These are phyloP conservation scores for Barnettozyma sucrosica DNA, from an alignment of 805 yeast species.

Conservation along the genomic window DNA sequence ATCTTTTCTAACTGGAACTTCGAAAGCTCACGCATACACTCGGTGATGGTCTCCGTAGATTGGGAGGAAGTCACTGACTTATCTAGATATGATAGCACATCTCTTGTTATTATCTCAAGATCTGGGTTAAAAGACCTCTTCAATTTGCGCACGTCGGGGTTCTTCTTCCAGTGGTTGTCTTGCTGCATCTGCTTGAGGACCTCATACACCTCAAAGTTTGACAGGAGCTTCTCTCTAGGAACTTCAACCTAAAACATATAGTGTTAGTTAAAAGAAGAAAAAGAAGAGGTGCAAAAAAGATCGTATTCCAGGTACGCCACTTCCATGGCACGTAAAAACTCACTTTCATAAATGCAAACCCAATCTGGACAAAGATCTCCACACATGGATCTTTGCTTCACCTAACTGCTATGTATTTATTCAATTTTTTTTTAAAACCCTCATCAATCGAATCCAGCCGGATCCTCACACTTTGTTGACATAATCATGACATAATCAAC, in stretches of 20 bases:
- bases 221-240: slow-evolving; percentile 47
- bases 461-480: not conserved
- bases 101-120: slow-evolving; percentile 31
- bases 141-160: slow-evolving; percentile 11
- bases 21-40: slow-evolving; percentile 26
- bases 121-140: slow-evolving; percentile 30
- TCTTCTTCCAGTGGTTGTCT: slow-evolving; percentile 29
- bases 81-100: slow-evolving; percentile 22
- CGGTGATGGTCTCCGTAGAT: slow-evolving; percentile 24
- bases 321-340: not conserved
- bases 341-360: not conserved
- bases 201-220: slow-evolving; percentile 51
- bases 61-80: slow-evolving; percentile 21
- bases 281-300: too few species aligned
- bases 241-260: slow-evolving; percentile 28
- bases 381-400: too few species aligned
- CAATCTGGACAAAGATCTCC: not conserved
- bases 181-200: slow-evolving; percentile 41
- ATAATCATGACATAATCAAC: too few species aligned
- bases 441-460: too few species aligned
- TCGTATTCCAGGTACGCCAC: not conserved
- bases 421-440: not conserved
- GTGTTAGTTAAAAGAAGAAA: not conserved
- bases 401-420: too few species aligned
- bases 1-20: slow-evolving; percentile 63